Evolutionary conservation across 495 filamentous ascomycete genomes (phyloP), one percentile per base, ranked within the genome.

Genomic region (Platismatia glauca): DNA sequence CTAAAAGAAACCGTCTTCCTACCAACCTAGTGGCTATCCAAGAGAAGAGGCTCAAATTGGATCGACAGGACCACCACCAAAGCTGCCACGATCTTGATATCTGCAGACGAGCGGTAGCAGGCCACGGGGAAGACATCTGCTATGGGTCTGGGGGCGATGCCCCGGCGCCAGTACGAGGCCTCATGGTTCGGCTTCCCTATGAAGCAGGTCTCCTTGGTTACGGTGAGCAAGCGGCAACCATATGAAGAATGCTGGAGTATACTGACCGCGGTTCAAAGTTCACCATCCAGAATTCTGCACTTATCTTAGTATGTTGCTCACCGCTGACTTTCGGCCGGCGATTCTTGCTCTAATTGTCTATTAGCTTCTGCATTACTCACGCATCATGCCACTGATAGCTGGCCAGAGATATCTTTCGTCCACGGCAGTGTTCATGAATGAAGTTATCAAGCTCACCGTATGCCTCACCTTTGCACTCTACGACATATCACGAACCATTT

Each of bases 401-500:
- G 88, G 89, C 57, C 90, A 89, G 65, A 86, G 92, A 71, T 98
- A 96, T 74, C 86, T 92, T 64, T 85, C 93, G 34, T 97, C 92
- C 20, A 97, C 94, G 33, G 93, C 94, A 18, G 93, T 98, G 24
- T 89, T 98, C 70, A 77, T 97, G 48, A 95, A 91, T 70, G 94
- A 98, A 75, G 82, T 96, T 57, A 81, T 96, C 66, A 98, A 98
- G 75, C 80, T 98, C 37, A 81, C 85, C 20, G 83, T 97, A 63
- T 91, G 87, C 68, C 75, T 96, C 27, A 92, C 87, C 52, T 87
- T 97, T 69, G 87, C 91, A 5, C 79, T 95, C 59, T 90, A 91
- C 78, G 91, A 97, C 68, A 88, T 89, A 57, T 90, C 89, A 35
- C 80, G 82, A 68, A 85, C 83, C 38, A 78, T 88, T 22, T 84